phyloP scores from a whole-genome alignment of 179 eudicot species.

The Heliamphora pulchella region DNA sequence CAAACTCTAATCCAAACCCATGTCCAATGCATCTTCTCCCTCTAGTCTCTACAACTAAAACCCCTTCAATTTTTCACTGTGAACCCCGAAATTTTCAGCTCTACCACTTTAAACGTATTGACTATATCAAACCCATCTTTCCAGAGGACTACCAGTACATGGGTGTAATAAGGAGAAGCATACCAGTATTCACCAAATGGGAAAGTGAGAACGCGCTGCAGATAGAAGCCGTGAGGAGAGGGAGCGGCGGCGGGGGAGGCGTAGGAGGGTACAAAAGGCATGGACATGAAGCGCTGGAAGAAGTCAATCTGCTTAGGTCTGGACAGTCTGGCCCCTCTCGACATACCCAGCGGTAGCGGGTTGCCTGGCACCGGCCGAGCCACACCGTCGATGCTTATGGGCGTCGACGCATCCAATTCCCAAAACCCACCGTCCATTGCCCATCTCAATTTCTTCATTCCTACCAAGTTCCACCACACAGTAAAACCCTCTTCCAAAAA shows the following conservation, averaged over 20 bases:
- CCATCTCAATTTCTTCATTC: constrained; percentile 74
- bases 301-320: constrained; percentile 70
- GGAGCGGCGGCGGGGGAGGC: too few species aligned
- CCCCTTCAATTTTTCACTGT: too few species aligned
- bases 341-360: constrained; percentile 53
- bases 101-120: too few species aligned
- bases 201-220: constrained; percentile 58
- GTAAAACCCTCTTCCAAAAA: too few species aligned
- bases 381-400: constrained; percentile 54
- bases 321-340: constrained; percentile 56
- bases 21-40: too few species aligned
- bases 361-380: constrained; percentile 49
- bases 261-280: constrained; percentile 60
- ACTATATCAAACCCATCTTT: too few species aligned
- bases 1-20: too few species aligned
- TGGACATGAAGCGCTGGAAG: constrained; percentile 68
- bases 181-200: constrained; percentile 53
- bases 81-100: too few species aligned
- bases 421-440: constrained; percentile 59
- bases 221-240: constrained; percentile 34
- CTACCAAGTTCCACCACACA: too few species aligned
- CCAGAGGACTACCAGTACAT: too few species aligned
- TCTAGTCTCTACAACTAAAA: too few species aligned
- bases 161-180: background rate
- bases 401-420: constrained; percentile 75